phyloP scores from a whole-genome alignment of 2,329 filamentous ascomycete species.

The Aspergillus alliaceus region DNA sequence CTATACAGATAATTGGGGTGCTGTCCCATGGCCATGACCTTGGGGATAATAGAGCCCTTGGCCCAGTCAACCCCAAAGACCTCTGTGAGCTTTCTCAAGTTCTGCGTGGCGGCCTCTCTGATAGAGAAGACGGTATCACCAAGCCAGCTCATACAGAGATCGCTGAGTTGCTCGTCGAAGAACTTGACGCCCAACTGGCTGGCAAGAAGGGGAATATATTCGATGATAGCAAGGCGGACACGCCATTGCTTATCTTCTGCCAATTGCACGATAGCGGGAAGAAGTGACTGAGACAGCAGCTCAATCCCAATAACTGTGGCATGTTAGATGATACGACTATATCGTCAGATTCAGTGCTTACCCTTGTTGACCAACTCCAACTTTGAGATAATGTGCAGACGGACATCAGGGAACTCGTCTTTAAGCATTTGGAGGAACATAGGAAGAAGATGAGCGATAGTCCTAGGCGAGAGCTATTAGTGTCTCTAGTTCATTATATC shows the following conservation, averaged over 20 bases:
- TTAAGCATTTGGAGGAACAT: conserved; percentile 99
- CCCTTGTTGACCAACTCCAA: conserved; percentile 96
- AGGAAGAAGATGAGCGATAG: conserved; percentile 90
- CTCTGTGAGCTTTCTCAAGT: conserved; percentile 96
- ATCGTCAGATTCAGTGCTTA: conserved; percentile 40
- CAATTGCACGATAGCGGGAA: conserved; percentile 94
- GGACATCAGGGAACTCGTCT: conserved; percentile 97
- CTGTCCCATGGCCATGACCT: conserved; percentile 97
- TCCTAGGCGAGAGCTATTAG: conserved; percentile 55
- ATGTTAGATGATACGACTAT: not conserved
- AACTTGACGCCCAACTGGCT: conserved; percentile 95
- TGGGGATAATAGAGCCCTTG: conserved; percentile 93
- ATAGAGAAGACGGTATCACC: conserved; percentile 99
- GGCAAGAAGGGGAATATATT: conserved; percentile 95
- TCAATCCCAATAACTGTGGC: conserved; percentile 90
- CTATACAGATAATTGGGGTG: conserved; percentile 99
- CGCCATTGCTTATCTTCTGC: conserved; percentile 99
- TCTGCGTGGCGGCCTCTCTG: conserved; percentile 93
- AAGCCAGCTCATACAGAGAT: conserved; percentile 96
- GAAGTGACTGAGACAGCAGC: conserved; percentile 89
- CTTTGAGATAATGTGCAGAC: conserved; percentile 99
- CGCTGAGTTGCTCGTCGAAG: conserved; percentile 96
- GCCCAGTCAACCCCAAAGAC: conserved; percentile 99
- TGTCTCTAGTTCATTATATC: not conserved
- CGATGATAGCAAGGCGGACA: conserved; percentile 95